phyloP scores from a whole-genome alignment of 106 monocot species.

The Vanilla planifolia region DNA sequence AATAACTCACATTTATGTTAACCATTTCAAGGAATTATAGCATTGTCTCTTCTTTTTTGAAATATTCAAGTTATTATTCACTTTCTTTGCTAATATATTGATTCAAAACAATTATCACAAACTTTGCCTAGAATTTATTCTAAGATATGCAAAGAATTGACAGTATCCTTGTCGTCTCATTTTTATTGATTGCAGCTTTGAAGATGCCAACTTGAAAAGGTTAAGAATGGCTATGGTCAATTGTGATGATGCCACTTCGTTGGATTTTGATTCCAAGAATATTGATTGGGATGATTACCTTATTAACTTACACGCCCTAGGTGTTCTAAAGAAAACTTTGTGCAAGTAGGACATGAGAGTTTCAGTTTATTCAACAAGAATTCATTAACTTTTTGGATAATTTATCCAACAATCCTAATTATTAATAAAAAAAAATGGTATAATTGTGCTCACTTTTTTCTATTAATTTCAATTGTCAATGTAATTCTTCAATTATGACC shows the following conservation, averaged over 20 bases:
- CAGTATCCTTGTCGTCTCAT: neutral
- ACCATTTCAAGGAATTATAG: neutral
- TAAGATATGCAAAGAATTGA: neutral
- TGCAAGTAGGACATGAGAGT: conserved; percentile 12
- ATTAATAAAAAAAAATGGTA: too few relatives aligned
- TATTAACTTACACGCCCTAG: conserved; percentile 34
- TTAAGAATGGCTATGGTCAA: conserved; percentile 10
- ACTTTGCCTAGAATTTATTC: too few relatives aligned
- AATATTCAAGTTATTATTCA: too few relatives aligned
- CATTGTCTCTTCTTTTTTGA: too few relatives aligned
- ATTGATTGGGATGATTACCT: conserved; percentile 57
- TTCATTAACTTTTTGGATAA: too few relatives aligned
- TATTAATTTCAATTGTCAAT: too few relatives aligned
- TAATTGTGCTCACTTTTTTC: too few relatives aligned
- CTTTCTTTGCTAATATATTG: neutral
- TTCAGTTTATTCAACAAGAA: too few relatives aligned
- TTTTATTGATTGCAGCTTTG: conserved; percentile 38
- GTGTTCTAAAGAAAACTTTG: conserved; percentile 40
- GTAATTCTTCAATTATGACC: too few relatives aligned
- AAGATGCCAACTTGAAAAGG: conserved; percentile 36
- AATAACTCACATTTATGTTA: neutral
- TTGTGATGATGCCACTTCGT: neutral
- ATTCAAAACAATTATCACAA: neutral
- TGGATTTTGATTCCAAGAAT: conserved; percentile 35
- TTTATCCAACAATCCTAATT: too few relatives aligned